Percentiles rank a stretch among this genome's conserved stretches.
Conservation (phyloP, 345 rosid species). For the Lepidium didymum region DNA sequence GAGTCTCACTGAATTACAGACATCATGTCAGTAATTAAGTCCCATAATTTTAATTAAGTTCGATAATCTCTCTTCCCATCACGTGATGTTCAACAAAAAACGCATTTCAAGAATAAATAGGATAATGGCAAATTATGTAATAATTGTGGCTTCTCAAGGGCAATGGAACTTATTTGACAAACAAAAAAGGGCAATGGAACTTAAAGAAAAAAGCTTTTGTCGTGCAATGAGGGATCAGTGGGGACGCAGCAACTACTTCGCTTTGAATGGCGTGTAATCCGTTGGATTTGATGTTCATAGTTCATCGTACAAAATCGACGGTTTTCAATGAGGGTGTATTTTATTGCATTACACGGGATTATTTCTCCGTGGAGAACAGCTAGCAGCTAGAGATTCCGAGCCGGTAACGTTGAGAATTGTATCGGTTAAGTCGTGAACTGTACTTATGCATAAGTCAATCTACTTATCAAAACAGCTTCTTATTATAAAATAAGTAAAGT, state of each 20-base stretch:
- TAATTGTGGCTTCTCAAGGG: slow-evolving; percentile 26
- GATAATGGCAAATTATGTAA: slow-evolving; percentile 39
- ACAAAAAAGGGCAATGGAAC: too few species aligned
- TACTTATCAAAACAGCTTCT: not conserved
- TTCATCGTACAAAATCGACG: slow-evolving; percentile 18
- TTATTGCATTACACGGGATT: not conserved
- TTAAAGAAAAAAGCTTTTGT: slow-evolving; percentile 31
- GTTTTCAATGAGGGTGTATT: not conserved
- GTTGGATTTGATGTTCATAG: slow-evolving; percentile 8
- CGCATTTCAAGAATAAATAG: slow-evolving; percentile 27
- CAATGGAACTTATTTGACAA: too few species aligned
- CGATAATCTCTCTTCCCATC: slow-evolving; percentile 25
- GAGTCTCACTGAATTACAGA: not conserved
- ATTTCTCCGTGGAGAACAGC: slow-evolving; percentile 28
- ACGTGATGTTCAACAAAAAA: slow-evolving; percentile 39
- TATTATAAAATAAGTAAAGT: fast-evolving
- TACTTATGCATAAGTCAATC: not conserved
- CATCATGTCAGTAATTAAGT: not conserved
- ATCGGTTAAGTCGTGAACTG: slow-evolving; percentile 57
- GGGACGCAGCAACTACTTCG: not conserved
- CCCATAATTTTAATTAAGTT: not conserved
- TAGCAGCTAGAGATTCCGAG: too few species aligned
- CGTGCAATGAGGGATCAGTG: slow-evolving; percentile 36
- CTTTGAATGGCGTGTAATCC: slow-evolving; percentile 10
- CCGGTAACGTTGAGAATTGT: too few species aligned